These are phyloP conservation scores for Oryza punctata DNA, from an alignment of 176 grass and related monocot species.

Conservation along the genomic window DNA sequence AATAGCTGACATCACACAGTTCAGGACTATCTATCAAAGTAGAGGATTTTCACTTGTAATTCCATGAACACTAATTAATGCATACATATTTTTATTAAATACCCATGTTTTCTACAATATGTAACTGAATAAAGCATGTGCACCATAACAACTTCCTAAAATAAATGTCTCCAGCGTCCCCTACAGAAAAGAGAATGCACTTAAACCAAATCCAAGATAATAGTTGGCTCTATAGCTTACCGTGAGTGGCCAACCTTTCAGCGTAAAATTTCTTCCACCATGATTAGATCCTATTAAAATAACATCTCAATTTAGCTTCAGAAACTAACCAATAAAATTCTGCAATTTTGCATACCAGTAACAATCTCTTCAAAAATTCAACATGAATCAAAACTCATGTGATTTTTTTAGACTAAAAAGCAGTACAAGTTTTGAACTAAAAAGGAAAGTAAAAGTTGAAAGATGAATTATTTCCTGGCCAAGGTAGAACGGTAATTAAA, in stretches of 20 bases:
- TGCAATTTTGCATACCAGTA: background rate
- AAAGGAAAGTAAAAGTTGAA: slow-evolving; percentile 1
- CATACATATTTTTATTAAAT: slow-evolving; percentile 11
- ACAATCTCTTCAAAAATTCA: background rate
- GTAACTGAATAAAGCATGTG: background rate
- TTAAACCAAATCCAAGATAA: slow-evolving; percentile 12
- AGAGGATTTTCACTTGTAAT: background rate
- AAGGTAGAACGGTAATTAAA: slow-evolving; percentile 20
- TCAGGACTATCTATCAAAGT: background rate
- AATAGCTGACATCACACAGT: background rate
- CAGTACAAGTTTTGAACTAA: background rate
- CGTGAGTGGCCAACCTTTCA: slow-evolving; percentile 89
- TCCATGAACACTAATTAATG: background rate
- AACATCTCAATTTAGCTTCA: slow-evolving; percentile 14
- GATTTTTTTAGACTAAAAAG: too few species aligned
- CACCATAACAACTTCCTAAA: background rate
- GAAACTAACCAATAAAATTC: background rate
- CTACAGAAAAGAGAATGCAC: background rate
- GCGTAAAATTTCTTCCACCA: slow-evolving; percentile 68
- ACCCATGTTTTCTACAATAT: slow-evolving; percentile 1
- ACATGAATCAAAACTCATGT: slow-evolving; percentile 1
- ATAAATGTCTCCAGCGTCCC: background rate
- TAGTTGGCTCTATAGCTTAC: slow-evolving; percentile 35
- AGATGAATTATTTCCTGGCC: background rate
- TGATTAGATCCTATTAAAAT: slow-evolving; percentile 69